Conservation (phyloP, 139 green algal species). For the Chlamydomonas sphaeroides region DNA sequence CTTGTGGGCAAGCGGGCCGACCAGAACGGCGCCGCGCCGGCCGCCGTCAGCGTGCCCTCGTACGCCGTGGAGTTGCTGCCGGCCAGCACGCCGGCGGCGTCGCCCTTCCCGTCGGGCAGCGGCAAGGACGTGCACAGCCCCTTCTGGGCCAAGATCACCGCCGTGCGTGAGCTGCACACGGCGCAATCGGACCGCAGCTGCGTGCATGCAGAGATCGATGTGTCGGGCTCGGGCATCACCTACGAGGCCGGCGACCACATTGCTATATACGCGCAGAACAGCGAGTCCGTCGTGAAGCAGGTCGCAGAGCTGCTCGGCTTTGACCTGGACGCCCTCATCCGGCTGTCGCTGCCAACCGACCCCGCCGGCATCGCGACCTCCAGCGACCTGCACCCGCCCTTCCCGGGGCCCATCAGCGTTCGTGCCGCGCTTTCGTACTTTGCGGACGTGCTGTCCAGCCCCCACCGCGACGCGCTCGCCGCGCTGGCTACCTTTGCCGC, state of each 20-base stretch:
- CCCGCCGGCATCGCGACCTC: neutral
- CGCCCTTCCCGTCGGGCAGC: constrained; percentile 47
- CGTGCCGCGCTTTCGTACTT: constrained; percentile 75
- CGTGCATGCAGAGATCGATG: constrained; percentile 94
- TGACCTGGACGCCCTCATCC: constrained; percentile 54
- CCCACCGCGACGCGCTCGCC: constrained; percentile 79
- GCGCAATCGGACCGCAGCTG: constrained; percentile 82
- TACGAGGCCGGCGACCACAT: constrained; percentile 93
- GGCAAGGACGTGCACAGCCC: constrained; percentile 61
- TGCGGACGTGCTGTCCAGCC: constrained; percentile 82
- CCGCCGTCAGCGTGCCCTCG: constrained; percentile 37
- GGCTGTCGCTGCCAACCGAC: constrained; percentile 1
- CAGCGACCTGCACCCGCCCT: constrained; percentile 55
- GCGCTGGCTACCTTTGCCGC: constrained; percentile 79
- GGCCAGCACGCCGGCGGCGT: neutral
- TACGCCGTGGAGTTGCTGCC: constrained; percentile 67
- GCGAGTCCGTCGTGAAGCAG: constrained; percentile 66
- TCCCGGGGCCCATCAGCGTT: constrained; percentile 77
- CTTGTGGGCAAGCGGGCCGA: constrained; percentile 51
- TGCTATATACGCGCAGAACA: constrained; percentile 87
- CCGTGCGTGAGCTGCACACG: constrained; percentile 86
- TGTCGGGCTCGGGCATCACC: constrained; percentile 36
- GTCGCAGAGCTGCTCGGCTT: constrained; percentile 73
- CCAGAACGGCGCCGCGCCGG: constrained; percentile 34
- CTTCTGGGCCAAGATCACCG: constrained; percentile 65